Evolutionary conservation across 2,329 filamentous ascomycete species (phyloP).

Genomic region (Clarireedia sp.): DNA sequence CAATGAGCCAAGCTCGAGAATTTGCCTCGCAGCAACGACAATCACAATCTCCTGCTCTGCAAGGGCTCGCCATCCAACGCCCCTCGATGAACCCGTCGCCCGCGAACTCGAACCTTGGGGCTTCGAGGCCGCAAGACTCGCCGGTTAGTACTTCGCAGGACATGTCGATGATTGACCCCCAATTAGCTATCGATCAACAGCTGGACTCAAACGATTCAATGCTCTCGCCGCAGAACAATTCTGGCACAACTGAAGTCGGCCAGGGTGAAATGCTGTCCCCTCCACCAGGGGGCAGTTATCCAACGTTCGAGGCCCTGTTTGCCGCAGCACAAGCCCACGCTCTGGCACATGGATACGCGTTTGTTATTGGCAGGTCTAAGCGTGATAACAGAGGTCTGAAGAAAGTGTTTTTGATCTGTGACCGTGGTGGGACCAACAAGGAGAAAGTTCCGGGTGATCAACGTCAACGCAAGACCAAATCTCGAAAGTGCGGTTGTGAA

Average conservation of each 20-base stretch:
- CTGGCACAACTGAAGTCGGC: slow-evolving; percentile 14
- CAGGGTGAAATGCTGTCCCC: slow-evolving; percentile 28
- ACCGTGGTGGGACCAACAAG: slow-evolving; percentile 59
- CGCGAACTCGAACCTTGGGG: slow-evolving; percentile 18
- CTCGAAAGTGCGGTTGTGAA: slow-evolving; percentile 60
- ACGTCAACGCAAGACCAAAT: slow-evolving; percentile 54
- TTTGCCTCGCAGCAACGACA: slow-evolving; percentile 18
- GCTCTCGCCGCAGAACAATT: slow-evolving; percentile 9
- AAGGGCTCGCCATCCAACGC: slow-evolving; percentile 18
- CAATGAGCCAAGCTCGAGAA: slow-evolving; percentile 18
- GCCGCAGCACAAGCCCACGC: slow-evolving; percentile 57
- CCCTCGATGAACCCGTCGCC: slow-evolving; percentile 24
- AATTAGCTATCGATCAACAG: slow-evolving; percentile 27
- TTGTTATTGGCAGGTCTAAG: slow-evolving; percentile 60
- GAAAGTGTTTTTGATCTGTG: slow-evolving; percentile 60
- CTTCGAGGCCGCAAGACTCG: slow-evolving; percentile 20
- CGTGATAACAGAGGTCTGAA: slow-evolving; percentile 56
- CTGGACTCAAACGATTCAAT: slow-evolving; percentile 17
- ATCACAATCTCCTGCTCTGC: slow-evolving; percentile 25
- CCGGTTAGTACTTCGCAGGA: slow-evolving; percentile 22
- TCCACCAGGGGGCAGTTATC: slow-evolving; percentile 56
- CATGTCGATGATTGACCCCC: slow-evolving; percentile 30
- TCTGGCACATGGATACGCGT: slow-evolving; percentile 59
- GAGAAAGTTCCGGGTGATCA: slow-evolving; percentile 29
- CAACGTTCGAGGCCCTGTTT: slow-evolving; percentile 56